Percentiles rank a stretch among this genome's conserved stretches.
These are phyloP conservation scores for Fremontodendron californicum DNA, from an alignment of 345 rosid species.

Conservation along the genomic window DNA sequence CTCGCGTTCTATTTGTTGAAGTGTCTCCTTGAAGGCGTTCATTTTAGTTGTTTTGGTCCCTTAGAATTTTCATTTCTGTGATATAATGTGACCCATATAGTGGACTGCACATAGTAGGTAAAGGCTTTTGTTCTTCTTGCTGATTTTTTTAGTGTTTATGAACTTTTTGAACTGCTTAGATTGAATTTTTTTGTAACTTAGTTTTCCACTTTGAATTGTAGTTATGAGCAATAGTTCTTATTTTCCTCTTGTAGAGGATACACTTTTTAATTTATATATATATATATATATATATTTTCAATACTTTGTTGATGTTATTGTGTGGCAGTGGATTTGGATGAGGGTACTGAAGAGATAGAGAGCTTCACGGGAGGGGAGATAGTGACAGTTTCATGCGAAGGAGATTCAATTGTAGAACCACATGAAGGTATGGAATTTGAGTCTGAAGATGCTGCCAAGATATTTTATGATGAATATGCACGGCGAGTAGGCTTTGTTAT, in stretches of 20 bases:
- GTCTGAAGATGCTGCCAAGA: conserved; percentile 82
- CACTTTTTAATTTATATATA: too few relatives aligned
- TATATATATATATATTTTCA: too few relatives aligned
- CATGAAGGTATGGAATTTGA: conserved; percentile 80
- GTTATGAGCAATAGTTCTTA: too few relatives aligned
- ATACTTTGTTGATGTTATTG: conserved; percentile 12
- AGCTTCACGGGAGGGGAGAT: conserved; percentile 33
- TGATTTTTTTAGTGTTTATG: background rate
- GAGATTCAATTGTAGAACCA: conserved; percentile 50
- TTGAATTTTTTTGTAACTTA: background rate
- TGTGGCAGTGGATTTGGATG: conserved; percentile 55
- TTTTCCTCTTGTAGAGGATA: too few relatives aligned
- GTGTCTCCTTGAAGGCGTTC: background rate
- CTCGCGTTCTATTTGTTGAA: background rate
- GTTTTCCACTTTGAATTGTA: too few relatives aligned
- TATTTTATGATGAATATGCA: conserved; percentile 82
- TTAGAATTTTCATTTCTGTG: background rate
- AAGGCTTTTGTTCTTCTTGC: background rate
- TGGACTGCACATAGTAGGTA: background rate
- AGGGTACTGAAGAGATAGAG: conserved; percentile 34
- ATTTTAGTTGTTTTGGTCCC: background rate
- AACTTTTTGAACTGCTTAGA: background rate
- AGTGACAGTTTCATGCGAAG: conserved; percentile 26
- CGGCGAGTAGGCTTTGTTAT: conserved; percentile 75
- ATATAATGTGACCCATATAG: background rate